phyloP scores from a whole-genome alignment of 257 asterid species.

The Echium plantagineum region DNA sequence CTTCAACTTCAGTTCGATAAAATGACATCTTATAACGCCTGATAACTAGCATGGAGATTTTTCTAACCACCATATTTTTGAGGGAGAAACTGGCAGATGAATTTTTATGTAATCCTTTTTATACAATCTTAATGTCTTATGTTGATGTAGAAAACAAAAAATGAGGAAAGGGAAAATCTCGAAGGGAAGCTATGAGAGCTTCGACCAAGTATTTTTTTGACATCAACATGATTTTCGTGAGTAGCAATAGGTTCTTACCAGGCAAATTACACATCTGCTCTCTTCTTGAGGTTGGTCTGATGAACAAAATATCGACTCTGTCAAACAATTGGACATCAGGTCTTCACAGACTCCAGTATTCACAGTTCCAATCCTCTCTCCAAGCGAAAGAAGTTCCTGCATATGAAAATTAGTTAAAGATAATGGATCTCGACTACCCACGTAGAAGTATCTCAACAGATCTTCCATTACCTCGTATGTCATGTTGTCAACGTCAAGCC shows the following conservation, averaged over 20 bases:
- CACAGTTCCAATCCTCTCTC: slow-evolving; percentile 46
- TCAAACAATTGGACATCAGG: slow-evolving; percentile 24
- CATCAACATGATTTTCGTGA: too few species aligned
- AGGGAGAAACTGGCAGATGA: too few species aligned
- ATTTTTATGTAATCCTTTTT: too few species aligned
- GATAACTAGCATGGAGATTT: too few species aligned
- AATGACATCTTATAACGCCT: too few species aligned
- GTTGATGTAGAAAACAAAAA: too few species aligned
- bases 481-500: slow-evolving; percentile 43
- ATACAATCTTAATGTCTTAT: too few species aligned
- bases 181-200: too few species aligned
- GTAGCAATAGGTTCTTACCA: slow-evolving; percentile 24
- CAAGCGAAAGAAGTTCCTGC: slow-evolving; percentile 46
- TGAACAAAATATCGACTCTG: slow-evolving; percentile 27
- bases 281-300: slow-evolving; percentile 25
- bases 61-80: too few species aligned
- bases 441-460: background rate
- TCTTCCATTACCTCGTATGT: slow-evolving; percentile 36
- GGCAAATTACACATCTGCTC: slow-evolving; percentile 32
- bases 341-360: slow-evolving; percentile 35
- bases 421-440: background rate
- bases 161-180: too few species aligned
- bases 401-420: slow-evolving; percentile 1
- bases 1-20: too few species aligned
- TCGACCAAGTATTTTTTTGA: too few species aligned